Evolutionary conservation across 2,329 filamentous ascomycete species (phyloP), one percentile per base, ranked within the genome.

Genomic region (Colletotrichum sp.): DNA sequence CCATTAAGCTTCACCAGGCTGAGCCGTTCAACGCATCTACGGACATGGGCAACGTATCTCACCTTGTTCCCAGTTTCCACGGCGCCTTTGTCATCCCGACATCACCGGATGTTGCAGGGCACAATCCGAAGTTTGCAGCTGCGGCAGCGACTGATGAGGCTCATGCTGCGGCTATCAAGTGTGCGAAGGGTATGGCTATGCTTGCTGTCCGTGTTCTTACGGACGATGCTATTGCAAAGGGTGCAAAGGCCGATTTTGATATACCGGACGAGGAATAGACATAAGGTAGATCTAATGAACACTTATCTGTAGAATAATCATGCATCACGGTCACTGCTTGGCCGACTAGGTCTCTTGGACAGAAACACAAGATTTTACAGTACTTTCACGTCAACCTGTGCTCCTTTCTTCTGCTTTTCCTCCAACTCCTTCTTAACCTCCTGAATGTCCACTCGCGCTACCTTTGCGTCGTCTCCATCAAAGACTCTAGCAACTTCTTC

Each of bases 21-120:
- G 84, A 85, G 65, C 81, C 85, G 2, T 79, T 87, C 72, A 79
- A 80, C 14, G 82, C 81, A 12, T 88, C 88, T 1, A 89, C 88
- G 0, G 88, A 90, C 79, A 89, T 89, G 88, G 88, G 88, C 26
- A 90, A 90, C 70, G 87, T 90, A 12, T 86, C 85, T 14, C 87
- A 89, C 67, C 76, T 84, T 2, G 81, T 87, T 3, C 89, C 89
- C 2, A 85, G 84, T 6, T 86, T 90, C 66, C 89, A 90, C 76
- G 86, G 87, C 6, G 86, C 84, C 36, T 90, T 90, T 73, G 83
- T 81, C 2, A 87, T 90, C 39, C 83, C 85, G 1, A 82, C 84
- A 2, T 78, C 73, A 3, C 69, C 82, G 0, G 82, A 84, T 14
- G 84, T 85, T 28, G 84, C 82, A 4, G 81, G 82, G 0, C 86